Conservation (phyloP, 805 yeast species). For the Brettanomyces nanus region DNA sequence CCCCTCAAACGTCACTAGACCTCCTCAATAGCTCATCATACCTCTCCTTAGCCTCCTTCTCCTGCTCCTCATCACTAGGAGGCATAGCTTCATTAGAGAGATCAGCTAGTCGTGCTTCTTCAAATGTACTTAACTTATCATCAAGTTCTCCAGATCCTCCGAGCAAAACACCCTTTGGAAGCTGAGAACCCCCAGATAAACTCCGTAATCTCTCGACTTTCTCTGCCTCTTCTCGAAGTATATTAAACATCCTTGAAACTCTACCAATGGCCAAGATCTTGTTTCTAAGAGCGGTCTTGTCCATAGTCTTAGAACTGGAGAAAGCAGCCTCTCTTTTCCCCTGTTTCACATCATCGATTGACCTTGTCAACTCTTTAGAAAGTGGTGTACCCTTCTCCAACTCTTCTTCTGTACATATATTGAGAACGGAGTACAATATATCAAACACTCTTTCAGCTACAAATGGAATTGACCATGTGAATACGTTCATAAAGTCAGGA, state of each 20-base stretch:
- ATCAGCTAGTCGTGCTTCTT: conserved; percentile 78
- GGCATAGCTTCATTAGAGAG: conserved; percentile 80
- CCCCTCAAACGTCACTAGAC: too few species aligned
- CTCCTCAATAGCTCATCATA: conserved; percentile 7
- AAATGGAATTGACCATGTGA: conserved; percentile 95
- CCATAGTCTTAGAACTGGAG: conserved; percentile 1
- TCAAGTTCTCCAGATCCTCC: conserved; percentile 76
- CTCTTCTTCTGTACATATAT: conserved; percentile 94
- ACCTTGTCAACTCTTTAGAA: conserved; percentile 32
- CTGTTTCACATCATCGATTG: conserved; percentile 18
- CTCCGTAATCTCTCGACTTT: conserved; percentile 75
- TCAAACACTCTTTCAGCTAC: conserved; percentile 96
- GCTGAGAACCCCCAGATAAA: conserved; percentile 52
- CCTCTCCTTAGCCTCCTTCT: conserved; percentile 6
- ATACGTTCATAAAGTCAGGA: conserved; percentile 95
- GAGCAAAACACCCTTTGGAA: conserved; percentile 84
- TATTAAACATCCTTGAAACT: conserved; percentile 87
- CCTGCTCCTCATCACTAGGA: conserved; percentile 36
- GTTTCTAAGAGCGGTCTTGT: conserved; percentile 47
- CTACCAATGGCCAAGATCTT: conserved; percentile 95
- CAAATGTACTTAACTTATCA: conserved; percentile 64
- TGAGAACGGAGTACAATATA: conserved; percentile 80
- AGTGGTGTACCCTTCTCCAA: conserved; percentile 65
- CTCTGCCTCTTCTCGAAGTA: conserved; percentile 83
- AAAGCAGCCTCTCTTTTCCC: not conserved